phyloP scores from a whole-genome alignment of 768 basidiomycete genomes.

The Boletus vinaceobasis region DNA sequence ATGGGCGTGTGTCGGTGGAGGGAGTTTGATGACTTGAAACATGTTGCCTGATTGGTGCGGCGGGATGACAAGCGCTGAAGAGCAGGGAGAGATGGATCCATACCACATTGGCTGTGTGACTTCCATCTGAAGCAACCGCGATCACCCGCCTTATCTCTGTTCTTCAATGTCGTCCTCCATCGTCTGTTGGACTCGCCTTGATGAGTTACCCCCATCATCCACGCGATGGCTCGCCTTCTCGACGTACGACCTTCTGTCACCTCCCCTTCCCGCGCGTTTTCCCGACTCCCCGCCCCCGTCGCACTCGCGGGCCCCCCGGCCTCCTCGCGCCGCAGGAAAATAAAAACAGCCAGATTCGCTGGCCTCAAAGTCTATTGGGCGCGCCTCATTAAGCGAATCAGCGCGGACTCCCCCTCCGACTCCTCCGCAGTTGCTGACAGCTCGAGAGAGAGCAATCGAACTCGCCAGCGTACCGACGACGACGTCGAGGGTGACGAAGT shows the following conservation, averaged over 20 bases:
- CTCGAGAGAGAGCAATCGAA: slow-evolving; percentile 37
- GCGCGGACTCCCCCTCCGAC: slow-evolving; percentile 54
- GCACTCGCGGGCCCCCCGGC: slow-evolving; percentile 28
- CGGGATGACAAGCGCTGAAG: background rate
- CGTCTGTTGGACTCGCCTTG: background rate
- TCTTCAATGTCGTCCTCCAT: slow-evolving; percentile 1
- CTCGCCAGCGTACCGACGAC: slow-evolving; percentile 29
- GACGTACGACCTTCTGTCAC: background rate
- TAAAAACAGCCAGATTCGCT: slow-evolving; percentile 40
- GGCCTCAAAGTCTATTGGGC: slow-evolving; percentile 45
- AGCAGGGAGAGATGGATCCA: background rate
- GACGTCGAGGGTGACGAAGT: slow-evolving; percentile 41
- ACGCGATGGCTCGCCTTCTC: slow-evolving; percentile 3
- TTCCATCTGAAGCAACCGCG: slow-evolving; percentile 4
- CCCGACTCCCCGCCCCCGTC: slow-evolving; percentile 42
- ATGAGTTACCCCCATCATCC: background rate
- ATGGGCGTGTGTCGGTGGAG: background rate
- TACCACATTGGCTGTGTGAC: background rate
- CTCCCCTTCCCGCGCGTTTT: slow-evolving; percentile 12
- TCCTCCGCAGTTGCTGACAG: slow-evolving; percentile 53
- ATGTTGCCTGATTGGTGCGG: slow-evolving; percentile 7
- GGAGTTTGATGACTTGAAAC: slow-evolving; percentile 12
- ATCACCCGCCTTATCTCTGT: background rate
- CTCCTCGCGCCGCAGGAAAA: slow-evolving; percentile 26
- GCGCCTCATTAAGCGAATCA: slow-evolving; percentile 50